These are phyloP conservation scores for Tephrocybe sp. DNA, from an alignment of 768 basidiomycete genomes.

Conservation along the genomic window DNA sequence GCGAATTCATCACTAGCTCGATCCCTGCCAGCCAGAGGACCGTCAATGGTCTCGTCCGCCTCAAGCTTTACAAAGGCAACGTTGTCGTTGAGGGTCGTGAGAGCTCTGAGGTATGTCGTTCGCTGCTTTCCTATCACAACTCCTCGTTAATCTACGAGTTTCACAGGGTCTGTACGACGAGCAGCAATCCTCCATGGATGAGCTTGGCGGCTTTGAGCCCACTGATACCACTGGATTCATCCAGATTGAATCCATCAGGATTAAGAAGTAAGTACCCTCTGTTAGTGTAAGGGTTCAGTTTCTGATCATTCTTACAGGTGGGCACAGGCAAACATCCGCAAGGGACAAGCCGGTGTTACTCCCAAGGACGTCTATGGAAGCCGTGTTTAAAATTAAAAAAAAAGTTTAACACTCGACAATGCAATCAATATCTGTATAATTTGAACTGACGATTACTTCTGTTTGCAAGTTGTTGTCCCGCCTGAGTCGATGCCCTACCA, in stretches of 20 bases:
- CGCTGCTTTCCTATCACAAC: neutral
- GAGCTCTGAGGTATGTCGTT: constrained; percentile 70
- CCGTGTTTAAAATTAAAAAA: constrained; percentile 37
- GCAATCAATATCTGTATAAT: neutral
- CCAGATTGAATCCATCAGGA: constrained; percentile 94
- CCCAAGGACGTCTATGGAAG: constrained; percentile 80
- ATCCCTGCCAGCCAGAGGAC: constrained; percentile 95
- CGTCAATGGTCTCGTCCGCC: constrained; percentile 88
- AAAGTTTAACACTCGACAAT: constrained; percentile 3
- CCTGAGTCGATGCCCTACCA: too few relatives aligned
- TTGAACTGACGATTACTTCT: too few relatives aligned
- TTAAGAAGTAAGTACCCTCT: constrained; percentile 80
- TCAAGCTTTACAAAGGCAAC: constrained; percentile 97
- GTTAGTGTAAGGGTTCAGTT: neutral
- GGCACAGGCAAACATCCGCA: constrained; percentile 85
- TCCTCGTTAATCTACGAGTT: neutral
- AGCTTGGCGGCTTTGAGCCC: constrained; percentile 97
- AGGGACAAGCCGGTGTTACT: constrained; percentile 77
- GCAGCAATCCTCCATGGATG: constrained; percentile 96
- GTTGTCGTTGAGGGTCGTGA: constrained; percentile 90
- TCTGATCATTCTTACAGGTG: constrained; percentile 47
- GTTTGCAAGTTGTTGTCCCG: too few relatives aligned
- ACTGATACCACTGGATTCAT: constrained; percentile 96
- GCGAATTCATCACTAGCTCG: constrained; percentile 89
- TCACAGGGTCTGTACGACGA: constrained; percentile 90